Evolutionary conservation across 257 asterid species (phyloP), one percentile per base, ranked within the genome.

Genomic region (Thymus mandschuricus): DNA sequence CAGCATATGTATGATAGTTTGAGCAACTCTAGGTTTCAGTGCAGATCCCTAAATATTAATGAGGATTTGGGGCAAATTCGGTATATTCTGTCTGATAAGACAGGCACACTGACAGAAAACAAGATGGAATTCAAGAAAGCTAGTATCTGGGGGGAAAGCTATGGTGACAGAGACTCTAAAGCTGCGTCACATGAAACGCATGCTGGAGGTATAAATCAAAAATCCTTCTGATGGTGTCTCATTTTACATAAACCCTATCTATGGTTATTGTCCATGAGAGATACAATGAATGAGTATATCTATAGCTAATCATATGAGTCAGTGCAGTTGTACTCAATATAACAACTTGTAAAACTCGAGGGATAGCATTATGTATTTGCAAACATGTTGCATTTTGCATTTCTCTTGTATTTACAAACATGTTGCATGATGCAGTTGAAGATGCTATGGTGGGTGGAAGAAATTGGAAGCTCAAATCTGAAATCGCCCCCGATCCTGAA

Each of bases 51-150:
- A 90, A 95, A 92, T 83, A 95, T 95, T 75, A 95, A 95, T 71
- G 99, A 95, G 87, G 99, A 95, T 76, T 86, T 95, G 88, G 99
- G 99, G 21, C 99, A 92, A 75, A 92, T 95, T 72, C 86, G 96
- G 6, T 95, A 92, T 76, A 87, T 92, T 56, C 90, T 92, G 75
- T 89, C 98, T 33, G 99, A 95, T 79, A 92, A 95, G 83, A 95
- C 99, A 0, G 99, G 97, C 75, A 95, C 99, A 9, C 85, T 95
- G 34, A 92, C 99, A 49, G 99, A 95, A 82, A 95, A 95, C 84
- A 92, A 92, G 89, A 95, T 95, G 99, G 99, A 89, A 79, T 95
- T 95, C 78, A 84, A 82, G 85, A 86, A 86, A 78, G 96, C 97
- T 45, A 88, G 97, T 79, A 84, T 95, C 43, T 85, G 87, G 82